These are phyloP conservation scores for Macrophomina pseudophaseolina DNA, from an alignment of 2,329 filamentous ascomycete genomes.

Conservation along the genomic window DNA sequence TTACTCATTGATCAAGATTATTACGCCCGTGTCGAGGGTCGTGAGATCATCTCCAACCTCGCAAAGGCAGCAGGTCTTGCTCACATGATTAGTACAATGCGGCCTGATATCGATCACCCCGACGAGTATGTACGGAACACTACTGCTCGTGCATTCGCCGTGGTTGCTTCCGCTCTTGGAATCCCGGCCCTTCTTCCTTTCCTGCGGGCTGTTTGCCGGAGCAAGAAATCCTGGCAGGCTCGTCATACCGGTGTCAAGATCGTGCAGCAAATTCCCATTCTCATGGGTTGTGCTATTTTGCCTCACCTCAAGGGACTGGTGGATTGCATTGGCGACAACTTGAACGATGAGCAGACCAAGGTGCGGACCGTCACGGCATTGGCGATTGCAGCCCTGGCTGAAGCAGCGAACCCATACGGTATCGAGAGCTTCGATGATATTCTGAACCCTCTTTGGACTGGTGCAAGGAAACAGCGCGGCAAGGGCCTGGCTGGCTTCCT, in stretches of 20 bases:
- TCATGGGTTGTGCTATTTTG: conserved; percentile 97
- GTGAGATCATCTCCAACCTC: conserved; percentile 98
- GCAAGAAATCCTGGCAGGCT: conserved; percentile 99
- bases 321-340: conserved; percentile 92
- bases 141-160: conserved; percentile 93
- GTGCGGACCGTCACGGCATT: conserved; percentile 95
- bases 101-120: conserved; percentile 96
- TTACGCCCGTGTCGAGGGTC: conserved; percentile 96
- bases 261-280: conserved; percentile 95
- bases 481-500: conserved; percentile 95
- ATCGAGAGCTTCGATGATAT: conserved; percentile 99
- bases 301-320: conserved; percentile 95
- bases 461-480: conserved; percentile 91
- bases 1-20: conserved; percentile 99
- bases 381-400: conserved; percentile 91
- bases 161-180: conserved; percentile 93
- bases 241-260: conserved; percentile 99
- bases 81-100: conserved; percentile 99
- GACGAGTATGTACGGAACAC: conserved; percentile 99
- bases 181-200: conserved; percentile 96
- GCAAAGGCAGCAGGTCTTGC: conserved; percentile 95
- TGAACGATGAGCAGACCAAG: conserved; percentile 98
- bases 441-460: conserved; percentile 95
- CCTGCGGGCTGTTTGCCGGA: conserved; percentile 91
- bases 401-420: conserved; percentile 97